A percentile compares a stretch with the other conserved stretches of the same genome.
phyloP scores from a whole-genome alignment of 129 eudicot species.

The Helichrysum umbraculigerum region DNA sequence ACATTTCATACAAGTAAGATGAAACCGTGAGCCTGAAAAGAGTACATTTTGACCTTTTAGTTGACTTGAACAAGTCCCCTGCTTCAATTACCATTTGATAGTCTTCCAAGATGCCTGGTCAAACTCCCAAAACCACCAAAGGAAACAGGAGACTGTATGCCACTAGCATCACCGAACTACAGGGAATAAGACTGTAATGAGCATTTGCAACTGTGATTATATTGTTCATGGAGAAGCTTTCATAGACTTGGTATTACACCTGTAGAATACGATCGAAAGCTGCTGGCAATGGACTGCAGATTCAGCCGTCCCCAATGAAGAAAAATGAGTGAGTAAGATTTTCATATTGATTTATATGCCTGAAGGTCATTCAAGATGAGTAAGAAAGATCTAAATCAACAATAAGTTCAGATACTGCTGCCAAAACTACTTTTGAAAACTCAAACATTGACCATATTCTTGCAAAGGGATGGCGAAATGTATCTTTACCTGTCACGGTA shows the following conservation, averaged over 20 bases:
- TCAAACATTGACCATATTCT: neutral
- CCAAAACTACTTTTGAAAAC: neutral
- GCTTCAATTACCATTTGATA: constrained; percentile 62
- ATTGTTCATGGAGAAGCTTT: constrained; percentile 23
- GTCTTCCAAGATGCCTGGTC: constrained; percentile 91
- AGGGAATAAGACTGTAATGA: constrained; percentile 22
- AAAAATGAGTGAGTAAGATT: constrained; percentile 30
- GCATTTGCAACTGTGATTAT: neutral
- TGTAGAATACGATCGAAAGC: constrained; percentile 90
- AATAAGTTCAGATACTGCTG: constrained; percentile 3
- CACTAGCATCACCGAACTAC: constrained; percentile 99
- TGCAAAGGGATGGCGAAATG: neutral
- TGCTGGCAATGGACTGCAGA: constrained; percentile 87
- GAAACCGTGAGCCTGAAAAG: constrained; percentile 5
- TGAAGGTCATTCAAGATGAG: constrained; percentile 1
- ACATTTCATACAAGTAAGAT: constrained; percentile 19
- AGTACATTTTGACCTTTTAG: constrained; percentile 10
- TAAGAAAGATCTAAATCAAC: neutral
- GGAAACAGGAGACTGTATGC: constrained; percentile 97
- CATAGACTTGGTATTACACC: constrained; percentile 50
- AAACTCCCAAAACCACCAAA: constrained; percentile 99
- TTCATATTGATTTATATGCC: constrained; percentile 14
- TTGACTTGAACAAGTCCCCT: neutral
- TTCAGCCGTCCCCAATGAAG: constrained; percentile 30
- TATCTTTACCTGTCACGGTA: constrained; percentile 83